Base-by-base conservation (phyloP, 2,329 filamentous ascomycete genomes). In the Leptographium procerum region DNA sequence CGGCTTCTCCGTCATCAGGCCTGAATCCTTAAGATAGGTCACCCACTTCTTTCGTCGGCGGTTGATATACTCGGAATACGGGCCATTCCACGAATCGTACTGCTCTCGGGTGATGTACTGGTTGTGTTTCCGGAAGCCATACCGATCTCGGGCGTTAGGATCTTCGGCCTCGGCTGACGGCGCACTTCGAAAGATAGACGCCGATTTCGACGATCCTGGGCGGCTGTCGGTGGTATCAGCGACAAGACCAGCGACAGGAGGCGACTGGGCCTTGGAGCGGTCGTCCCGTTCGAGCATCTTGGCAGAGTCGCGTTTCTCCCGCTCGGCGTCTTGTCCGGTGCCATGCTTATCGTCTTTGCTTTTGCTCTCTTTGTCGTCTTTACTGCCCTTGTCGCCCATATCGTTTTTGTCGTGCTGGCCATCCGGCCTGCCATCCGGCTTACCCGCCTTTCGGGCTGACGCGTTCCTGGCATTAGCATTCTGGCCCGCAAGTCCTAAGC, bases 51-150 rank as follows among this genome's bases (percentile, higher is more conserved):
- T 85, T 62, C 83, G 80, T 61, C 92, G 81, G 34, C 88, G 81
- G 1, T 82, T 81, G 45, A 95, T 77, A 68, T 94, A 91, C 43
- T 85, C 80, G 33, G 81, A 83, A 69, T 97, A 96, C 4, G 77
- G 77, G 19, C 74, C 73, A 64, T 91, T 84, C 92, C 92, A 97
- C 1, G 78, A 75, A 66, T 96, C 89, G 68, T 95, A 95, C 68
- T 91, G 81, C 60, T 87, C 79, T 24, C 85, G 73, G 1, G 81
- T 87, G 62, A 96, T 80, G 67, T 95, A 86, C 64, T 91, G 86
- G 47, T 85, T 92, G 43, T 83, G 81, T 70, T 96, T 97, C 64
- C 90, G 89, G 75, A 97, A 97, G 4, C 92, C 92, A 67, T 96
- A 96, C 19, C 89, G 82, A 69, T 96, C 91, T 57, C 91, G 84